Evolutionary conservation across 352 stramenopile species (phyloP).

Genomic region (Phytophthora hibernalis): DNA sequence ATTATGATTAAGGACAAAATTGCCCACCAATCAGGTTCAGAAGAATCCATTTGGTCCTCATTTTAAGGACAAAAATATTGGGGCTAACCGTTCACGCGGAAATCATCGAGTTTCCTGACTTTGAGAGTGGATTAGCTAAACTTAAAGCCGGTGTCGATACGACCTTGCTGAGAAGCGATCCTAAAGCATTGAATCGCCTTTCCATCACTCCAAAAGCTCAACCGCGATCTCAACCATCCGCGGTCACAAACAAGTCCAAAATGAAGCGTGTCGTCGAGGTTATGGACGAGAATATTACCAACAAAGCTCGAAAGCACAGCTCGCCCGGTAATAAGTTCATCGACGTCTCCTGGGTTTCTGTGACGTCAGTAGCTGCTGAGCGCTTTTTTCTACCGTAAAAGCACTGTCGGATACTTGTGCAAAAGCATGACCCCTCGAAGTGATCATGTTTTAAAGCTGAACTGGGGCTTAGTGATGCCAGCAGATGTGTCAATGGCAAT

Average conservation of each 20-base stretch:
- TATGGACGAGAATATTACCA: background rate
- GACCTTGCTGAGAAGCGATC: background rate
- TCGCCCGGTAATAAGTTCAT: constrained; percentile 6
- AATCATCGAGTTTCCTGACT: constrained; percentile 1
- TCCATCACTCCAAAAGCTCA: too few relatives aligned
- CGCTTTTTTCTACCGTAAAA: constrained; percentile 16
- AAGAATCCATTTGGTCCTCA: too few relatives aligned
- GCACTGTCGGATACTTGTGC: constrained; percentile 4
- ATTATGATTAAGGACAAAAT: too few relatives aligned
- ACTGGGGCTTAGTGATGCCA: too few relatives aligned
- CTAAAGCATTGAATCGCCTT: background rate
- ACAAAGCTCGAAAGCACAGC: background rate
- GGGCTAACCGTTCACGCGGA: background rate
- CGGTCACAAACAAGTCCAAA: constrained; percentile 1
- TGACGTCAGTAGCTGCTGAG: constrained; percentile 8
- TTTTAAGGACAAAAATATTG: too few relatives aligned
- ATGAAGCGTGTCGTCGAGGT: background rate
- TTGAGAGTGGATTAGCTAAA: constrained; percentile 5
- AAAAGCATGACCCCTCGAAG: too few relatives aligned
- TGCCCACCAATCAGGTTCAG: too few relatives aligned
- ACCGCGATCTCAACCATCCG: too few relatives aligned
- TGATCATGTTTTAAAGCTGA: too few relatives aligned
- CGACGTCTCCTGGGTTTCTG: constrained; percentile 3
- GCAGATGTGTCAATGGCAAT: too few relatives aligned
- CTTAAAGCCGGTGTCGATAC: background rate